phyloP scores from a whole-genome alignment of 129 eudicot species.

The Centaurea solstitialis region DNA sequence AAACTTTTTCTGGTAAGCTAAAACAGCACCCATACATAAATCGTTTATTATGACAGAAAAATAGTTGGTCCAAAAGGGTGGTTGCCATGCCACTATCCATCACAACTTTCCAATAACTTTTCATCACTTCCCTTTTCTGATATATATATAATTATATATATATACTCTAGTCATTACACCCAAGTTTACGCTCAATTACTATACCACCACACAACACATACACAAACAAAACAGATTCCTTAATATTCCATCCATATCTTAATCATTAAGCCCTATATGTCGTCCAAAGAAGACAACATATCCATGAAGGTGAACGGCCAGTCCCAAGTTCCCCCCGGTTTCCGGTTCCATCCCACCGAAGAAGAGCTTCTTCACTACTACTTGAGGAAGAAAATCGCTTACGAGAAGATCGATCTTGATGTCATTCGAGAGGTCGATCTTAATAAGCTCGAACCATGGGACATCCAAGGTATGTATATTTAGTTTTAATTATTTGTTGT shows the following conservation, averaged over 20 bases:
- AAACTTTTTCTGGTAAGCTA: constrained; percentile 11
- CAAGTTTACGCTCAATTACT: constrained; percentile 21
- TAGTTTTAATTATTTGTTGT: not conserved
- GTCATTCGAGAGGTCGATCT: constrained; percentile 67
- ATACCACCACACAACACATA: not conserved
- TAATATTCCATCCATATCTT: no score
- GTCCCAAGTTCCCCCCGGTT: constrained; percentile 65
- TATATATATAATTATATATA: constrained; percentile 42
- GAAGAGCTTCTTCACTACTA: constrained; percentile 64
- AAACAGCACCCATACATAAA: constrained; percentile 10
- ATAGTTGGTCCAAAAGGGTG: constrained; percentile 16
- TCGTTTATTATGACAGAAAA: not conserved
- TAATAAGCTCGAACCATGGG: constrained; percentile 77
- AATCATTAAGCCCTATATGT: not conserved
- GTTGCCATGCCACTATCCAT: constrained; percentile 28
- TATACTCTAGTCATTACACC: constrained; percentile 16
- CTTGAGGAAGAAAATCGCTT: constrained; percentile 57
- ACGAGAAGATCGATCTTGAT: constrained; percentile 61
- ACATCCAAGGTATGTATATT: constrained; percentile 49
- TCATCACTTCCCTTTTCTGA: constrained; percentile 20
- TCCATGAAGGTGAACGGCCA: constrained; percentile 51
- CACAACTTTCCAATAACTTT: constrained; percentile 40
- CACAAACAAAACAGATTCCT: not conserved
- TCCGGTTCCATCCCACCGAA: constrained; percentile 70
- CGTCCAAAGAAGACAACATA: constrained; percentile 18